Evolutionary conservation across 2,329 filamentous ascomycete species (phyloP).

Genomic region (Fusarium sterilihyphosum): DNA sequence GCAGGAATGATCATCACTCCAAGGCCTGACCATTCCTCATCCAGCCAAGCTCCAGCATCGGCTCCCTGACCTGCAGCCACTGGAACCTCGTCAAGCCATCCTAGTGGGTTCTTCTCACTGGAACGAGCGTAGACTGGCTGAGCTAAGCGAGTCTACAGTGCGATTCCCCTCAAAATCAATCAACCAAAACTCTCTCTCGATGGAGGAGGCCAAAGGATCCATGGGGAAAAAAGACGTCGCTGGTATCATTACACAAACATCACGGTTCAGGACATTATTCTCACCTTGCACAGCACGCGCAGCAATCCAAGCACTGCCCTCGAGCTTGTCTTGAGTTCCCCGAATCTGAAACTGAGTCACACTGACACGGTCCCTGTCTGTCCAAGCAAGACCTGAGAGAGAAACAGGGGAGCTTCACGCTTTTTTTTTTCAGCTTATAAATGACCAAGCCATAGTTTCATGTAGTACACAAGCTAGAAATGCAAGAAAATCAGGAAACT

Average conservation of each 20-base stretch:
- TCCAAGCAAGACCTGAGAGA: slow-evolving; percentile 1
- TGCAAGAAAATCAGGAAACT: neutral
- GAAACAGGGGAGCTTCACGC: neutral
- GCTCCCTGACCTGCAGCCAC: slow-evolving; percentile 32
- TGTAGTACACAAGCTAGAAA: neutral
- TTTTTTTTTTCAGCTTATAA: neutral
- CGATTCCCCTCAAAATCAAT: neutral
- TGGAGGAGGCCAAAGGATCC: neutral
- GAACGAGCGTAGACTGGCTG: slow-evolving; percentile 29
- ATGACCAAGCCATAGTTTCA: slow-evolving; percentile 13
- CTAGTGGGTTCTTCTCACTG: slow-evolving; percentile 19
- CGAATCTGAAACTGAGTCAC: slow-evolving; percentile 40
- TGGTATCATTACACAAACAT: slow-evolving; percentile 25
- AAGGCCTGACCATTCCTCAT: neutral
- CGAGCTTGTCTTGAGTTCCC: slow-evolving; percentile 17
- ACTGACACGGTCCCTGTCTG: slow-evolving; percentile 20
- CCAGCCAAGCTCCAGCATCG: slow-evolving; percentile 3
- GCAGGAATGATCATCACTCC: slow-evolving; percentile 24
- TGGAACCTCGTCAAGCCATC: slow-evolving; percentile 27
- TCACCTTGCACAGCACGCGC: slow-evolving; percentile 26
- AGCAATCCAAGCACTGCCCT: slow-evolving; percentile 10
- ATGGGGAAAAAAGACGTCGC: neutral
- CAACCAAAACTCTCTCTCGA: neutral
- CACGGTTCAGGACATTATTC: slow-evolving; percentile 11
- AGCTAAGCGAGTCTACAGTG: slow-evolving; percentile 38